phyloP scores from a whole-genome alignment of 2,329 filamentous ascomycete species.

The Colletotrichum simmondsii region DNA sequence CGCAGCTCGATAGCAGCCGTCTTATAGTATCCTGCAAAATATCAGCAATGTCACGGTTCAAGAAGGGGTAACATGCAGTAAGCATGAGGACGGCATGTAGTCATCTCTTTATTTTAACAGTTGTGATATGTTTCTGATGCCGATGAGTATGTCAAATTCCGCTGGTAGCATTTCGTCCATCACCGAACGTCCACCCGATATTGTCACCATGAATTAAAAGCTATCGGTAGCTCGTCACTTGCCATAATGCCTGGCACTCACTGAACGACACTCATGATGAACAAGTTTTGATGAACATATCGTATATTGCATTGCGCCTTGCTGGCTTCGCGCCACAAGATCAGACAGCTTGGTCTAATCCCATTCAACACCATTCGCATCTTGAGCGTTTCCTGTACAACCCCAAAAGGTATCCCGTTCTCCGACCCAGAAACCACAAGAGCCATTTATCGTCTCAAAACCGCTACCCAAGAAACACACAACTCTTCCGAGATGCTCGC shows the following conservation, averaged over 20 bases:
- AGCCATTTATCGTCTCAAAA: slow-evolving; percentile 36
- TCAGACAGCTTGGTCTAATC: slow-evolving; percentile 1
- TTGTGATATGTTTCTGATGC: not conserved
- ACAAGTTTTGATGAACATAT: slow-evolving; percentile 36
- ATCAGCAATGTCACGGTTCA: not conserved
- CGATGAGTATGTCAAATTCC: no score
- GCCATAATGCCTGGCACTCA: not conserved
- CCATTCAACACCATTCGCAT: slow-evolving; percentile 34
- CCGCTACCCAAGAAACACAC: slow-evolving; percentile 31
- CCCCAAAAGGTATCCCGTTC: slow-evolving; percentile 33
- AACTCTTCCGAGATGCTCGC: slow-evolving; percentile 31
- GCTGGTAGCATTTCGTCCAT: no score
- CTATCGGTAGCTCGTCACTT: not conserved
- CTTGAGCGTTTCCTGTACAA: slow-evolving; percentile 36
- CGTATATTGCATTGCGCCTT: slow-evolving; percentile 50
- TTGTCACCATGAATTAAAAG: not conserved
- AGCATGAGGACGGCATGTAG: not conserved
- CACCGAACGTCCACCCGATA: no score
- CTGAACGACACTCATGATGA: not conserved
- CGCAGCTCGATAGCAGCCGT: not conserved
- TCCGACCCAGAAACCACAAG: slow-evolving; percentile 27
- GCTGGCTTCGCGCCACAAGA: slow-evolving; percentile 36
- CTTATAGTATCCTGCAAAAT: not conserved
- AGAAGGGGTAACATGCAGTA: not conserved
- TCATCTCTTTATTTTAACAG: not conserved